Evolutionary conservation across 179 eudicot genomes (phyloP), one percentile per base, ranked within the genome.

Genomic region (Silene noctiflora): DNA sequence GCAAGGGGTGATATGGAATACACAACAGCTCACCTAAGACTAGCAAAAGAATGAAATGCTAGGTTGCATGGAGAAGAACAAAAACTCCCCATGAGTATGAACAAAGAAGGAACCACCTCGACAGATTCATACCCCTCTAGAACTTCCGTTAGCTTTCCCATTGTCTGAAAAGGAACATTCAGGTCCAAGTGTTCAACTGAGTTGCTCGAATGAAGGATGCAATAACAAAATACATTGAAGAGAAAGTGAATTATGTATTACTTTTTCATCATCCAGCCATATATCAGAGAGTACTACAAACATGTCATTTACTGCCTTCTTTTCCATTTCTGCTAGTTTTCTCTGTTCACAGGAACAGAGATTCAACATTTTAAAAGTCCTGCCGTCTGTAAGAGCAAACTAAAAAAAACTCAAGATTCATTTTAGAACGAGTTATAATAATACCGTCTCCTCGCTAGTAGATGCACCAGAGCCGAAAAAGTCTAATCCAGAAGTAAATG

Each of bases 81-180:
- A 82, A 93, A 95, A 77, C 85, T 88, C 72, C 99, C 99, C 97
- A 95, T 95, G 74, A 93, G 81, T 72, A 95, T 93, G 86, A 95
- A 95, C 76, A 95, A 82, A 81, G 97, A 95, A 79, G 99, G 99
- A 79, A 95, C 99, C 82, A 95, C 96, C 68, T 88, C 90, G 64
- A 88, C 88, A 65, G 85, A 78, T 71, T 93, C 98, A 83, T 95
- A 95, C 55, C 91, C 97, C 83, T 84, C 86, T 53, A 95, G 84
- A 67, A 93, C 89, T 59, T 79, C 84, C 71, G 83, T 89, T 63
- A 95, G 87, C 85, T 90, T 95, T 83, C 27, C 87, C 91, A 95
- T 84, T 62, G 98, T 95, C 99, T 95, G 77, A 71, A 75, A 29
- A 78, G 44, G 78, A 67, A 70, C 44, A 62, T 58, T 67, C 44